Percentiles rank a stretch among this genome's conserved stretches.
phyloP scores from a whole-genome alignment of 768 basidiomycete species.

The Lanmaoa pseudosensibilis region DNA sequence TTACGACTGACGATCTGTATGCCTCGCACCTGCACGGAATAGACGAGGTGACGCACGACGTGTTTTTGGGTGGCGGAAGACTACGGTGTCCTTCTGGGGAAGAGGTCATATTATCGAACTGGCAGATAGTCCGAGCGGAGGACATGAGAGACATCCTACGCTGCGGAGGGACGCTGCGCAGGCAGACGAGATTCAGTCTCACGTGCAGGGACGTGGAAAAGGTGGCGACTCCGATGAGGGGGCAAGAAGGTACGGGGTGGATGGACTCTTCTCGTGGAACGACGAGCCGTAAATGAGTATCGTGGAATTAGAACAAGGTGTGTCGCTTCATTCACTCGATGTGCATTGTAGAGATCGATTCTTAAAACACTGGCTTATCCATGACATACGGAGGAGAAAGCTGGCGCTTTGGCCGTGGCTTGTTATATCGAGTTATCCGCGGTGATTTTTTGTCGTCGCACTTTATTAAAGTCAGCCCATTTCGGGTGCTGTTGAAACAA shows the following conservation, averaged over 20 bases:
- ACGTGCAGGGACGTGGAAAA: constrained; percentile 83
- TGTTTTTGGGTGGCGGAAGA: constrained; percentile 28
- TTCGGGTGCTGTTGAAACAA: background rate
- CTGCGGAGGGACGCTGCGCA: constrained; percentile 51
- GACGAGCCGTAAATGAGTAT: background rate
- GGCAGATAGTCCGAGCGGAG: constrained; percentile 46
- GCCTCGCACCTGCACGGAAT: constrained; percentile 81
- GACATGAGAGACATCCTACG: constrained; percentile 39
- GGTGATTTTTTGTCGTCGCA: background rate
- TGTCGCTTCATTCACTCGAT: background rate
- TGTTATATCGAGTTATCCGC: background rate
- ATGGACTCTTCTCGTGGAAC: background rate
- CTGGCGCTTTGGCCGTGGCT: background rate
- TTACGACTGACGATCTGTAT: constrained; percentile 73
- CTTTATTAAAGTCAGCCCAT: background rate
- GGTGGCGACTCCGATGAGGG: constrained; percentile 35
- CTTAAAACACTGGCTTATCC: background rate
- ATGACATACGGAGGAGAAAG: background rate
- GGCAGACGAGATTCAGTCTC: constrained; percentile 72
- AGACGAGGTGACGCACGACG: constrained; percentile 53
- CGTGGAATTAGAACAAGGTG: background rate
- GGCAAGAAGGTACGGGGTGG: background rate
- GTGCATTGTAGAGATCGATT: background rate
- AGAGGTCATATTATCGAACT: constrained; percentile 55
- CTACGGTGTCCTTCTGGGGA: constrained; percentile 29